These are phyloP conservation scores for Umbellularia californica DNA, from an alignment of 164 flowering plant genomes.

Conservation along the genomic window DNA sequence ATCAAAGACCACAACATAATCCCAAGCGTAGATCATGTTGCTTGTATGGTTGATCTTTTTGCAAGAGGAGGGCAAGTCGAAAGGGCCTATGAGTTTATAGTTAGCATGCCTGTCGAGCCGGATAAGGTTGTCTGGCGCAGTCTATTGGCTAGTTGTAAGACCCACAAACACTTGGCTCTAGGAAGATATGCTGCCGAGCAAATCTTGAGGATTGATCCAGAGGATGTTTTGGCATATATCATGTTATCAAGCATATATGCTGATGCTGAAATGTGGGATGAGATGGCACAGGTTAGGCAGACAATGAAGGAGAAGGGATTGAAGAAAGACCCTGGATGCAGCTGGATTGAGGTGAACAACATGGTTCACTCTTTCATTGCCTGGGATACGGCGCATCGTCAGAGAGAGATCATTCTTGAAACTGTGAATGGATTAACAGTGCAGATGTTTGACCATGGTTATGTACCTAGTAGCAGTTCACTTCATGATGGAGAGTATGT, in stretches of 20 bases:
- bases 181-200: conserved; percentile 35
- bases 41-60: conserved; percentile 42
- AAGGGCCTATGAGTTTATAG: conserved; percentile 33
- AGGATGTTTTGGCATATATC: conserved; percentile 38
- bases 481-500: not conserved
- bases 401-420: conserved; percentile 16
- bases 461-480: conserved; percentile 17
- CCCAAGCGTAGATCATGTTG: conserved; percentile 36
- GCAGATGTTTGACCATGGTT: conserved; percentile 30
- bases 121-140: conserved; percentile 44
- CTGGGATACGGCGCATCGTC: conserved; percentile 13
- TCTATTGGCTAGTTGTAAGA: conserved; percentile 36
- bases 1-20: conserved; percentile 23
- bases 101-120: conserved; percentile 15
- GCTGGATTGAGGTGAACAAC: conserved; percentile 41
- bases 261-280: conserved; percentile 40
- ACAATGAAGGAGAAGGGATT: conserved; percentile 31
- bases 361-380: conserved; percentile 21
- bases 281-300: conserved; percentile 27
- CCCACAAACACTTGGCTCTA: conserved; percentile 25
- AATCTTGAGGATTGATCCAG: conserved; percentile 34
- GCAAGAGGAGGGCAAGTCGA: conserved; percentile 31
- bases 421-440: conserved; percentile 20
- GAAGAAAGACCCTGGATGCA: conserved; percentile 44
- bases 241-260: conserved; percentile 41